phyloP scores from a whole-genome alignment of 176 grass and related monocot genomes.

The Alopecurus myosuroides region DNA sequence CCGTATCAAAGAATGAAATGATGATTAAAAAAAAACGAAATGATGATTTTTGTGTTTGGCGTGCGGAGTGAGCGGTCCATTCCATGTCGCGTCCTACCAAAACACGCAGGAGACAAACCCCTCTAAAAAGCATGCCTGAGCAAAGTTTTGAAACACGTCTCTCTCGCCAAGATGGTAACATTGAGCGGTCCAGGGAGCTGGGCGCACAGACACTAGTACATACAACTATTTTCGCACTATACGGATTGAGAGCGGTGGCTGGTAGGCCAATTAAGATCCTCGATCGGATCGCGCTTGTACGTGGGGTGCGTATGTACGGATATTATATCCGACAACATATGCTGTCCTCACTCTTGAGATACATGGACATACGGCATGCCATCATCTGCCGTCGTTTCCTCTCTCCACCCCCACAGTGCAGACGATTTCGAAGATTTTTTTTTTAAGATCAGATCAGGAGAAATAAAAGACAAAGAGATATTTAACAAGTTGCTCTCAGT shows the following conservation, averaged over 20 bases:
- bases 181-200: neutral
- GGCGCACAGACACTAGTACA: neutral
- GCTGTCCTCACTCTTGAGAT: neutral
- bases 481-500: too few relatives aligned
- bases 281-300: neutral
- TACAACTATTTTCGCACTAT: neutral
- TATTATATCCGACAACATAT: neutral
- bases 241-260: neutral
- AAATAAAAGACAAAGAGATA: too few relatives aligned
- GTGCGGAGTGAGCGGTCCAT: neutral
- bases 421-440: too few relatives aligned
- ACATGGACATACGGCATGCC: neutral
- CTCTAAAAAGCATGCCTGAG: neutral
- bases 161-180: neutral
- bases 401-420: too few relatives aligned
- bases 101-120: neutral
- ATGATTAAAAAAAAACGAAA: too few relatives aligned
- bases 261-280: neutral
- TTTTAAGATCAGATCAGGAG: too few relatives aligned
- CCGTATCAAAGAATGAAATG: too few relatives aligned
- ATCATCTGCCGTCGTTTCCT: too few relatives aligned
- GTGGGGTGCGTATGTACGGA: neutral
- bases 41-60: too few relatives aligned
- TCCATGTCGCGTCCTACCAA: neutral
- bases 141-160: neutral